Base-by-base conservation (phyloP, 805 yeast species). In the Kregervanrija delftensis region DNA sequence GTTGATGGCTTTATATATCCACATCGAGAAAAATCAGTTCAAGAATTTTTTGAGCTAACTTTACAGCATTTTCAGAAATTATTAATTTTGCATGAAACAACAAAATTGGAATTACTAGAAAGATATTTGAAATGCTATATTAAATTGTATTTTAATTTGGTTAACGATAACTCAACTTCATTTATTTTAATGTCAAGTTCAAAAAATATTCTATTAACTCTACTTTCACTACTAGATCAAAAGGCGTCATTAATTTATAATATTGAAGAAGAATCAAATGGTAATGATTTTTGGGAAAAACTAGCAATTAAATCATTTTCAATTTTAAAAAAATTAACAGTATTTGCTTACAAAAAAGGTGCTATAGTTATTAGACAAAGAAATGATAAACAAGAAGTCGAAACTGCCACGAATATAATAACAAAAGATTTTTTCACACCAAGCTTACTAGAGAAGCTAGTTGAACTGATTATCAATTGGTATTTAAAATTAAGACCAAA, bases 1-100 rank as follows among this genome's bases (percentile, higher is more conserved):
- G 81, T 81, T 2, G 91, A 83, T 56, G 95, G 95, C 0, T 81
- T 74, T 52, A 87, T 83, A 39, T 72, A 76, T 49, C 84, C 87
- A 1, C 81, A 86, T 48, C 74, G 81, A 39, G 76, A 76, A 44
- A 70, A 60, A 13, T 73, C 72, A 30, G 73, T 87, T 2, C 65
- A 64, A 12, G 88, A 82, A 42, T 83, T 89, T 49, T 68, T 87
- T 58, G 70, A 68, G 22, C 43, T 72, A 0, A 67, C 84, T 0
- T 65, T 81, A 2, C 68, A 68, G 8, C 89, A 89, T 59, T 72
- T 87, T 44, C 79, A 77, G 51, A 61, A 67, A 11, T 68, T 87
- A 43, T 60, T 84, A 5, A 45, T 67, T 5, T 69, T 74, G 48
- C 80, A 82, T 59, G 81, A 79, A 35, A 68, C 66, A 39, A 64